A percentile compares a stretch with the other conserved stretches of the same genome.
Evolutionary conservation across 345 rosid species (phyloP).

Genomic region (Excoecaria cochinchinensis): DNA sequence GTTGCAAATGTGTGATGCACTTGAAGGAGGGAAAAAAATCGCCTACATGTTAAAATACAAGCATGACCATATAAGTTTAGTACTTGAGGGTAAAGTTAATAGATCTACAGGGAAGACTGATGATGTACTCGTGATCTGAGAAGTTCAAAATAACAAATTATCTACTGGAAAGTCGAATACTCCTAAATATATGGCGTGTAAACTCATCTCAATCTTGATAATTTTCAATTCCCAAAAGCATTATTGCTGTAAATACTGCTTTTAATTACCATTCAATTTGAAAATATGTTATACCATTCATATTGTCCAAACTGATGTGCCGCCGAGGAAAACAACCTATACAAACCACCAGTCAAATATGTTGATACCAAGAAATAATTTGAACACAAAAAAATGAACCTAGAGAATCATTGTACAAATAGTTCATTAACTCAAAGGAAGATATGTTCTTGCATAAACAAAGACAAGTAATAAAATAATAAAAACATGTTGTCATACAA

Average conservation of each 20-base stretch:
- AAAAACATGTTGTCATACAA: no score
- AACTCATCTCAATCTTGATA: not conserved
- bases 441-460: no score
- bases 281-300: not conserved
- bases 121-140: not conserved
- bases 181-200: not conserved
- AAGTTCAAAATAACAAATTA: not conserved
- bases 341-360: no score
- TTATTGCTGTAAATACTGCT: not conserved
- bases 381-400: no score
- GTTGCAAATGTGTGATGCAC: slow-evolving; percentile 95
- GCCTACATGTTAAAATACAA: not conserved
- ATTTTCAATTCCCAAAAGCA: not conserved
- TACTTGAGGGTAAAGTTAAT: not conserved
- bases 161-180: not conserved
- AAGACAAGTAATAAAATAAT: no score
- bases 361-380: no score
- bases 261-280: not conserved
- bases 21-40: slow-evolving; percentile 36
- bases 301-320: not conserved
- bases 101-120: not conserved
- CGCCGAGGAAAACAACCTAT: no score
- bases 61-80: not conserved
- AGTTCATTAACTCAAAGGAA: no score
- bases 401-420: no score